phyloP scores from a whole-genome alignment of 345 rosid species.

The Chamaenerion angustifolium region DNA sequence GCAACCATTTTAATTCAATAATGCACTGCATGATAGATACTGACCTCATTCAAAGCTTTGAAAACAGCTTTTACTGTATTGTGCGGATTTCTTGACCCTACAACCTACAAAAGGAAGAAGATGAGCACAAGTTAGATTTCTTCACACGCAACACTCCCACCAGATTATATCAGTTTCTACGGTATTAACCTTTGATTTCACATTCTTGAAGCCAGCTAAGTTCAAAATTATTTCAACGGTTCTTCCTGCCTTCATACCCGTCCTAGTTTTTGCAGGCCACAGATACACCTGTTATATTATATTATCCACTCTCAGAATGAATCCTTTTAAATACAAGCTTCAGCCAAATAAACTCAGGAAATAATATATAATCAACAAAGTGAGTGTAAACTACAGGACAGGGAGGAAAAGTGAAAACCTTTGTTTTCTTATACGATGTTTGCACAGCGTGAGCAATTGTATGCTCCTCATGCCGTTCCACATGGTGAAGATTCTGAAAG shows the following conservation, averaged over 20 bases:
- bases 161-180: not conserved
- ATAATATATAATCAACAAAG: not conserved
- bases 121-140: not conserved
- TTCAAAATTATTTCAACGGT: conserved; percentile 59
- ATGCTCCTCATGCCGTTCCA: conserved; percentile 88
- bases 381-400: too few relatives aligned
- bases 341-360: not conserved
- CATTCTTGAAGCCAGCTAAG: conserved; percentile 85
- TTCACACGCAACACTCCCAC: not conserved
- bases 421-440: conserved; percentile 79
- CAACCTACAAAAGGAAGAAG: conserved; percentile 31
- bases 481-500: conserved; percentile 82
- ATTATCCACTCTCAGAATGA: not conserved
- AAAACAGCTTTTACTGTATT: conserved; percentile 88
- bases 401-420: conserved; percentile 26
- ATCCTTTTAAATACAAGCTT: not conserved
- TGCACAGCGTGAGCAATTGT: conserved; percentile 92
- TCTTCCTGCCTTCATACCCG: conserved; percentile 90
- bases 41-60: conserved; percentile 87
- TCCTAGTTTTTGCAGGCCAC: conserved; percentile 84
- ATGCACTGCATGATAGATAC: conserved; percentile 9
- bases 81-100: conserved; percentile 91
- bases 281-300: conserved; percentile 46
- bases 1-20: not conserved
- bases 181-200: conserved; percentile 69